These are phyloP conservation scores for Eucalyptus shirleyi DNA, from an alignment of 345 rosid genomes.

Conservation along the genomic window DNA sequence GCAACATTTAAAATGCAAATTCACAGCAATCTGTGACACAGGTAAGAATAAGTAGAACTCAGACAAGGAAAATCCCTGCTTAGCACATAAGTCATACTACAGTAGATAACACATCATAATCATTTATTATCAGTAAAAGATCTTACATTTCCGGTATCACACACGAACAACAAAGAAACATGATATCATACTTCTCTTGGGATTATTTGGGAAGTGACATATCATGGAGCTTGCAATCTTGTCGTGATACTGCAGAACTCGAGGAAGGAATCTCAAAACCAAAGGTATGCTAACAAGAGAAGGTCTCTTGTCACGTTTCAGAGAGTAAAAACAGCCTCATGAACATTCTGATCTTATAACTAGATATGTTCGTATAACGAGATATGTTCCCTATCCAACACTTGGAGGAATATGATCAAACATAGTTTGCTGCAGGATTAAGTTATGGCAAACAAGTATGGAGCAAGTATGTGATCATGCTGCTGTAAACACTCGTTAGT, in stretches of 20 bases:
- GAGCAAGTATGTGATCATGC: background rate
- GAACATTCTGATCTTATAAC: background rate
- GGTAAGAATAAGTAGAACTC: background rate
- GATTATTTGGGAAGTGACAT: background rate
- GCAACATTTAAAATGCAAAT: background rate
- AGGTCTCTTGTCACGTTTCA: background rate
- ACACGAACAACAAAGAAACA: background rate
- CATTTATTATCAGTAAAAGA: background rate
- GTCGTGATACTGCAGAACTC: background rate
- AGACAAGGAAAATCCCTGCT: background rate
- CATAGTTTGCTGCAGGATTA: accelerated
- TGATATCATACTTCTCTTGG: background rate
- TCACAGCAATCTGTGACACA: background rate
- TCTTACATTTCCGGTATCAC: background rate
- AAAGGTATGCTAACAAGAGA: accelerated
- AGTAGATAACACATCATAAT: background rate
- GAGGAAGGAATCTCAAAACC: background rate
- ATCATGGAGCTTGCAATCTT: background rate
- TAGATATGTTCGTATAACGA: background rate
- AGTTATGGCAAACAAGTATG: background rate
- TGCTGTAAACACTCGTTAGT: background rate
- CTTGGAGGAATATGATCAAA: background rate
- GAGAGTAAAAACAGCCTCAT: background rate
- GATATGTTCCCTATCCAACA: background rate
- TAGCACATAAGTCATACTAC: background rate